These are phyloP conservation scores for Omphalea diandra DNA, from an alignment of 441 rosid genomes.

Conservation along the genomic window DNA sequence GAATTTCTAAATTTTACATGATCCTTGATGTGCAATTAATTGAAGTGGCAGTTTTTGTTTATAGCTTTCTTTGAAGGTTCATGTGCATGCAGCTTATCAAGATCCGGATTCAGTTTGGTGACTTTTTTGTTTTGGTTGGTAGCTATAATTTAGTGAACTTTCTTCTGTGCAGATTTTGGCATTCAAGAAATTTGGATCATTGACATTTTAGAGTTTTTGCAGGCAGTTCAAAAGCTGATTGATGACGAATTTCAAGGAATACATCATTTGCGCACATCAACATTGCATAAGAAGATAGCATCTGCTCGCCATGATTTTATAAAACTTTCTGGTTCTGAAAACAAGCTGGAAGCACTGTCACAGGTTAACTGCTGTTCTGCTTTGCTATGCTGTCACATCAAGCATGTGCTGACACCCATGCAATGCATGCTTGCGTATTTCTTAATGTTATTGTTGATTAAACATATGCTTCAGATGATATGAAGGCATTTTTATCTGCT, in stretches of 20 bases:
- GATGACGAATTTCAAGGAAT: conserved; percentile 95
- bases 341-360: conserved; percentile 82
- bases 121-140: not conserved
- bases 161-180: conserved; percentile 3
- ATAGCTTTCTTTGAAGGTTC: not conserved
- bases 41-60: not conserved
- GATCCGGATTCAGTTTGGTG: conserved; percentile 3
- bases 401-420: not conserved
- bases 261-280: conserved; percentile 79
- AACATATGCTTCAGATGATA: not conserved
- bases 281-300: conserved; percentile 88
- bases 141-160: not conserved
- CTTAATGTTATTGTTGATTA: not conserved
- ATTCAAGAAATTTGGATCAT: conserved; percentile 8
- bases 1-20: not conserved
- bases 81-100: not conserved
- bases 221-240: conserved; percentile 89
- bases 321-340: conserved; percentile 84
- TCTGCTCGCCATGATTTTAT: conserved; percentile 90
- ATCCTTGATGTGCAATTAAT: not conserved
- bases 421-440: not conserved
- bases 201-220: conserved; percentile 28
- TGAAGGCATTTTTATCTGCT: not conserved
- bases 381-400: not conserved
- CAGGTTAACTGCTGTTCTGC: conserved; percentile 50